Evolutionary conservation across 805 yeast species (phyloP).

Genomic region (Suhomyces faveliae): DNA sequence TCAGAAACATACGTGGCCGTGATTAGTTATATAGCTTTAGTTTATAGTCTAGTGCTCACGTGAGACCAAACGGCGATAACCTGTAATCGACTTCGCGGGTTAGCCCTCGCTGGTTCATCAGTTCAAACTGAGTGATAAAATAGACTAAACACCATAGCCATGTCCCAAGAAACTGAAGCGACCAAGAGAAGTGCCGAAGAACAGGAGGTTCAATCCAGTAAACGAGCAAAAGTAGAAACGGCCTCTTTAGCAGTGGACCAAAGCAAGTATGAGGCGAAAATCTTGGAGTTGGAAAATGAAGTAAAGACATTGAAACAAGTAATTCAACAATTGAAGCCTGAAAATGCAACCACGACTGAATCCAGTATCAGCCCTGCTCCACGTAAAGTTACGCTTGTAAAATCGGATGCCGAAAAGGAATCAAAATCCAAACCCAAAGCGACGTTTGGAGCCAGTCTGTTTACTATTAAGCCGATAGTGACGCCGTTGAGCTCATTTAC

Average conservation of each 20-base stretch:
- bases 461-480: slow-evolving; percentile 9
- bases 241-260: not conserved
- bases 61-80: not conserved
- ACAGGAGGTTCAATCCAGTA: slow-evolving; percentile 12
- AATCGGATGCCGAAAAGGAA: not conserved
- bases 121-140: not conserved
- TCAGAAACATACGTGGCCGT: slow-evolving; percentile 5
- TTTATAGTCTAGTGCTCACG: not conserved
- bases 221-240: slow-evolving; percentile 1
- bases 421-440: slow-evolving; percentile 11
- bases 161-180: not conserved
- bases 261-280: not conserved
- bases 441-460: slow-evolving; percentile 15
- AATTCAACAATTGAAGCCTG: not conserved
- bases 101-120: not conserved
- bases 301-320: slow-evolving; percentile 1
- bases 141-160: not conserved
- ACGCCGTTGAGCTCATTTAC: slow-evolving; percentile 12
- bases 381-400: not conserved
- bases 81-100: not conserved
- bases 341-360: not conserved
- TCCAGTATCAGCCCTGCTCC: not conserved
- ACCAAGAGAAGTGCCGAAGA: slow-evolving; percentile 20
- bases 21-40: not conserved
- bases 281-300: not conserved